These are phyloP conservation scores for Melanomma pulvis-pyrius DNA, from an alignment of 495 filamentous ascomycete genomes.

Conservation along the genomic window DNA sequence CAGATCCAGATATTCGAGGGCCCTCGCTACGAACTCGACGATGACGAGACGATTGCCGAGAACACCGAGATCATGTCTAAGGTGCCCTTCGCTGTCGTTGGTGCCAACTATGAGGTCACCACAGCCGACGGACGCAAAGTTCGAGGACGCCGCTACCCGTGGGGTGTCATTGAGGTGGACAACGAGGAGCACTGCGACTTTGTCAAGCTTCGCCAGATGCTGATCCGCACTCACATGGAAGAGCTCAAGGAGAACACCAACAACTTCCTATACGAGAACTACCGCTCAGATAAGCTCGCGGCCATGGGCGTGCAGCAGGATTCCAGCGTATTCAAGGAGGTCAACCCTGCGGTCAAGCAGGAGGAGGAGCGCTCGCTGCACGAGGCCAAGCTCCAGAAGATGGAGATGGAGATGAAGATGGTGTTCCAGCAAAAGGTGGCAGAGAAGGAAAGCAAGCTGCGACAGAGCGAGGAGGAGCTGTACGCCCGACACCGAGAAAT, in stretches of 20 bases:
- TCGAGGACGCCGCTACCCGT: constrained; percentile 94
- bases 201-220: constrained; percentile 98
- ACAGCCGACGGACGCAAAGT: constrained; percentile 92
- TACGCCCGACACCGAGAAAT: constrained; percentile 98
- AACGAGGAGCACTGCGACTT: constrained; percentile 99
- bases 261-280: constrained; percentile 98
- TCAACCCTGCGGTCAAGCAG: constrained; percentile 99
- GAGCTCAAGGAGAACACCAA: constrained; percentile 99
- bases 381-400: constrained; percentile 99
- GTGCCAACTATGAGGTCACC: constrained; percentile 89
- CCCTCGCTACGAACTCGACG: constrained; percentile 95
- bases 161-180: constrained; percentile 98
- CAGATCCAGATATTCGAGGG: constrained; percentile 98
- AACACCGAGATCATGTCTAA: constrained; percentile 99
- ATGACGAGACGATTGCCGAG: constrained; percentile 98
- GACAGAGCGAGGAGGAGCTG: constrained; percentile 97
- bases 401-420: constrained; percentile 99
- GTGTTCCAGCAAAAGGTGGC: constrained; percentile 99
- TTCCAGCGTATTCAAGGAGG: constrained; percentile 99
- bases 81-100: constrained; percentile 97
- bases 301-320: constrained; percentile 98
- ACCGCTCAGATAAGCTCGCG: constrained; percentile 97
- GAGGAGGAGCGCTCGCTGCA: constrained; percentile 96
- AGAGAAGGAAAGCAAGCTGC: constrained; percentile 99
- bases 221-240: constrained; percentile 99